Evolutionary conservation across 257 asterid species (phyloP).

Genomic region (Ligustrum vulgare): DNA sequence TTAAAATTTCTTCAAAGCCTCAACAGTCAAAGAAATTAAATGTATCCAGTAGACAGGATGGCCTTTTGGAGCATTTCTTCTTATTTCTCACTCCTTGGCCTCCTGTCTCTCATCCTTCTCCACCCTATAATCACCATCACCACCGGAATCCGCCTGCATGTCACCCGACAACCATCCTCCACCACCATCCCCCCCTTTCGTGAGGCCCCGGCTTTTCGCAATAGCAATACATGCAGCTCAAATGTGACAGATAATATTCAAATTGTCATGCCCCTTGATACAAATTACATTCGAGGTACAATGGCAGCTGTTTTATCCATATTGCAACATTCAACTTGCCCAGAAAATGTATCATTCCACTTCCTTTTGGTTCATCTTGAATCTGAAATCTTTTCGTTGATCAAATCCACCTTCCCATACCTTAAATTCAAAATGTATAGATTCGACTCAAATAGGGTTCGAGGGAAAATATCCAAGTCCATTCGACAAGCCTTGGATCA

Average conservation of each 20-base stretch:
- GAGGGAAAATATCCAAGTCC: constrained; percentile 70
- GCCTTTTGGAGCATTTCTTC: constrained; percentile 52
- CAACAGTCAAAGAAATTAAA: constrained; percentile 4
- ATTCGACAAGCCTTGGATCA: constrained; percentile 79
- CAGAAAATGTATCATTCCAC: constrained; percentile 70
- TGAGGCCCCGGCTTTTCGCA: constrained; percentile 82
- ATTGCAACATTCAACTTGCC: constrained; percentile 77
- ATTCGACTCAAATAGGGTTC: constrained; percentile 59
- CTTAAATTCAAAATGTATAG: constrained; percentile 57
- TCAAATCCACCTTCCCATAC: constrained; percentile 77
- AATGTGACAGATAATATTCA: constrained; percentile 36
- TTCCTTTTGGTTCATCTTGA: constrained; percentile 62
- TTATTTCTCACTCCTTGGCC: constrained; percentile 56
- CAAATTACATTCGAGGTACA: constrained; percentile 75
- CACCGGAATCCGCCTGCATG: constrained; percentile 49
- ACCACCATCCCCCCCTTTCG: constrained; percentile 43
- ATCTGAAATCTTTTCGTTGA: constrained; percentile 43
- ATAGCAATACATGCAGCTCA: constrained; percentile 52
- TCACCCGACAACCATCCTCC: constrained; percentile 28
- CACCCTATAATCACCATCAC: constrained; percentile 35
- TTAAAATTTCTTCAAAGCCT: background rate
- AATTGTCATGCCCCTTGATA: constrained; percentile 76
- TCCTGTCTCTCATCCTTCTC: constrained; percentile 72
- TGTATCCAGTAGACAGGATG: constrained; percentile 57
- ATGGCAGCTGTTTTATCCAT: constrained; percentile 78